phyloP scores from a whole-genome alignment of 2,329 filamentous ascomycete genomes.

The Geoglossum cookeanum region DNA sequence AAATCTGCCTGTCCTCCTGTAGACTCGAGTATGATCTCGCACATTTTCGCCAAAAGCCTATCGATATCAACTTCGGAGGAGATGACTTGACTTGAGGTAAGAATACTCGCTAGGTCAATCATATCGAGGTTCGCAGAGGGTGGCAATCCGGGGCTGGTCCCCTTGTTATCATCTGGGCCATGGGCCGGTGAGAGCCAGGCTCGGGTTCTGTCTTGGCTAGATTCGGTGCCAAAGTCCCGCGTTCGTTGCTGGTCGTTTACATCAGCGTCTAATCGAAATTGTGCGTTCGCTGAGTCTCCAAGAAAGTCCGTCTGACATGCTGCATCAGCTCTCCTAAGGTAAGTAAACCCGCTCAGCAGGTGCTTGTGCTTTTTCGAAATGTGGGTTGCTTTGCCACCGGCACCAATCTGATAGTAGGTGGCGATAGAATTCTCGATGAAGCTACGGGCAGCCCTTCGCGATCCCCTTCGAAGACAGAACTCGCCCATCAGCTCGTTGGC shows the following conservation, averaged over 20 bases:
- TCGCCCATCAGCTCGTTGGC: constrained; percentile 57
- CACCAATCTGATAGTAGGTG: constrained; percentile 49
- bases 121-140: constrained; percentile 41
- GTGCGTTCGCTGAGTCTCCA: constrained; percentile 31
- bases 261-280: constrained; percentile 4
- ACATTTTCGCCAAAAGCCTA: constrained; percentile 60
- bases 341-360: constrained; percentile 43
- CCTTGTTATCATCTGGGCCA: background rate
- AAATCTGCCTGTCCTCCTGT: constrained; percentile 51
- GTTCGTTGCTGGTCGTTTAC: constrained; percentile 3
- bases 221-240: background rate
- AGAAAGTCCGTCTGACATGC: constrained; percentile 54
- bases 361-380: constrained; percentile 50
- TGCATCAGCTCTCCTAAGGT: constrained; percentile 39
- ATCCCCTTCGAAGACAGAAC: constrained; percentile 44
- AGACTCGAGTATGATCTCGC: constrained; percentile 60
- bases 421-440: constrained; percentile 47
- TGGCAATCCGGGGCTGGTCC: constrained; percentile 45
- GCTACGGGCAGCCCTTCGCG: constrained; percentile 48
- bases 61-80: constrained; percentile 63
- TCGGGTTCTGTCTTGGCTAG: constrained; percentile 4
- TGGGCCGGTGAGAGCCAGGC: constrained; percentile 3
- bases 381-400: constrained; percentile 46
- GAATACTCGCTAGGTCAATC: constrained; percentile 61
- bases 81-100: constrained; percentile 61